Evolutionary conservation across 345 rosid genomes (phyloP).

Genomic region (Rhodamnia rubescens): DNA sequence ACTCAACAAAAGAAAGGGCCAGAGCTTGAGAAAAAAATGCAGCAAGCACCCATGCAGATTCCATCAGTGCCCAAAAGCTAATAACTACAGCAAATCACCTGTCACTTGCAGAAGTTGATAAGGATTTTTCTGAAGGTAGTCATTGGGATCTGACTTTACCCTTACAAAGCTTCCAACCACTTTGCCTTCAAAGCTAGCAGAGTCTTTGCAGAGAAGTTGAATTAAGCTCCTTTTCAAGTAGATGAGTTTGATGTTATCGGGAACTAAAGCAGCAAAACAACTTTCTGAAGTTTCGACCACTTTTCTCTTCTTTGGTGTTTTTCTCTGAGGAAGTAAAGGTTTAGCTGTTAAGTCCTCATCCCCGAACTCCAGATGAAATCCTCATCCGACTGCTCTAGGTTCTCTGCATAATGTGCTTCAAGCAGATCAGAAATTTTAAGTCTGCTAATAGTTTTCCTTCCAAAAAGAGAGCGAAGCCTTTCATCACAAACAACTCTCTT

Average conservation of each 20-base stretch:
- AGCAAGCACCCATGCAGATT: background rate
- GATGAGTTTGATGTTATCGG: conserved; percentile 54
- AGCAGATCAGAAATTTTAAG: conserved; percentile 45
- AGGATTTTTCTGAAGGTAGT: conserved; percentile 55
- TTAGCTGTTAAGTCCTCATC: conserved; percentile 3
- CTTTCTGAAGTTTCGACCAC: conserved; percentile 26
- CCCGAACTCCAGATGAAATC: conserved; percentile 24
- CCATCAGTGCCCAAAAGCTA: background rate
- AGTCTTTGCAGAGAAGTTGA: conserved; percentile 34
- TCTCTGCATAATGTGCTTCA: conserved; percentile 56
- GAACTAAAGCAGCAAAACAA: conserved; percentile 49
- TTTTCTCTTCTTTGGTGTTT: conserved; percentile 10
- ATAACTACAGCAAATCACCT: conserved; percentile 24
- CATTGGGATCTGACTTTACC: conserved; percentile 62
- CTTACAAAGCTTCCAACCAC: conserved; percentile 61
- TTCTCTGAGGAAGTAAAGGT: conserved; percentile 12
- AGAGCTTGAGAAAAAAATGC: background rate
- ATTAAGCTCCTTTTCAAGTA: conserved; percentile 69
- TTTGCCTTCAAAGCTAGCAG: conserved; percentile 38
- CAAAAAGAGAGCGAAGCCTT: conserved; percentile 42
- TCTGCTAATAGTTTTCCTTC: conserved; percentile 32
- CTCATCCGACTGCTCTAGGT: conserved; percentile 36
- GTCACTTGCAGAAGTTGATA: conserved; percentile 61
- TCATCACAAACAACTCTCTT: conserved; percentile 53
- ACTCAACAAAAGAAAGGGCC: background rate